These are phyloP conservation scores for Plectosphaerella sp. DNA, from an alignment of 2,329 filamentous ascomycete species.

Conservation along the genomic window DNA sequence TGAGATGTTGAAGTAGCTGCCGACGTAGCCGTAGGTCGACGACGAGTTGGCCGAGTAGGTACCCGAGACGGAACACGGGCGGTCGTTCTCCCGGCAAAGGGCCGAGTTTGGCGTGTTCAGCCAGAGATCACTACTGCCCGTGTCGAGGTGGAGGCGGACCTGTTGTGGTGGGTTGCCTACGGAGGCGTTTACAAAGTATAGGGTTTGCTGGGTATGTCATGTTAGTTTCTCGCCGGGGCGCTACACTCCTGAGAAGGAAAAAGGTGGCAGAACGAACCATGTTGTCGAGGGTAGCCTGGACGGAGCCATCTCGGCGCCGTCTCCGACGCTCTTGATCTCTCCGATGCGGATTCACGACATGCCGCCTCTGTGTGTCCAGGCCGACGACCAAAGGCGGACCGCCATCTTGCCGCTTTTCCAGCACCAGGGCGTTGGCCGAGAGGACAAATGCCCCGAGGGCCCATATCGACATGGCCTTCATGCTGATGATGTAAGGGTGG, in stretches of 20 bases:
- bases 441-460: conserved; percentile 22
- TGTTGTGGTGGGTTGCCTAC: conserved; percentile 58
- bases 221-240: conserved; percentile 7
- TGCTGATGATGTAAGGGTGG: conserved; percentile 13
- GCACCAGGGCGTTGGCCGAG: conserved; percentile 18
- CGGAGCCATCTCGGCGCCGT: conserved; percentile 19
- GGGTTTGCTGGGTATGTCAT: conserved; percentile 40
- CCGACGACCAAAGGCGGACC: conserved; percentile 38
- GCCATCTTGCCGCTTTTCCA: conserved; percentile 22
- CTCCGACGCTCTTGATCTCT: conserved; percentile 29
- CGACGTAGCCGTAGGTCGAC: conserved; percentile 70
- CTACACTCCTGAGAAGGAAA: background rate
- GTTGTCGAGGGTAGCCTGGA: conserved; percentile 49
- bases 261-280: conserved; percentile 34
- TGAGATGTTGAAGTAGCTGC: conserved; percentile 77
- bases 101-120: conserved; percentile 45
- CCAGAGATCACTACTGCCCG: conserved; percentile 67
- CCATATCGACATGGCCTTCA: conserved; percentile 29
- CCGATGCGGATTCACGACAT: conserved; percentile 9
- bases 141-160: conserved; percentile 59
- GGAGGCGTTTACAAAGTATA: conserved; percentile 58
- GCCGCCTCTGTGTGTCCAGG: conserved; percentile 36
- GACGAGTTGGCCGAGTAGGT: conserved; percentile 68
- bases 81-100: conserved; percentile 46
- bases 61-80: conserved; percentile 57